Evolutionary conservation across 306 rosid species (phyloP).

Genomic region (Malus fusca): DNA sequence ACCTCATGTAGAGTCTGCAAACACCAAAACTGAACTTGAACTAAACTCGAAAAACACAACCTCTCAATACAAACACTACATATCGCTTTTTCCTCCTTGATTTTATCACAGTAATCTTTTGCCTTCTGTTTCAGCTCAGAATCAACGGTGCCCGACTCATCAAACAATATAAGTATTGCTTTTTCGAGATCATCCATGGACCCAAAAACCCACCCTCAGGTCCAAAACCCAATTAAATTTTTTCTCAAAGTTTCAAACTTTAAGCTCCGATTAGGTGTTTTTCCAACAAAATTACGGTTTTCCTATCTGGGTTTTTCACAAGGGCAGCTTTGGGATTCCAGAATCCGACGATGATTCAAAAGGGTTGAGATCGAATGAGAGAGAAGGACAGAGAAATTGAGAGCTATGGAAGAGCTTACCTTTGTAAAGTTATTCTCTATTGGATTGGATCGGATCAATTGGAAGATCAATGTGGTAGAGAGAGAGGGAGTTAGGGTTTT

Average conservation of each 20-base stretch:
- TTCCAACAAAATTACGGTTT: not conserved
- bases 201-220: slow-evolving; percentile 8
- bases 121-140: slow-evolving; percentile 63
- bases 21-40: slow-evolving; percentile 92
- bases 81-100: slow-evolving; percentile 56
- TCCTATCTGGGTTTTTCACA: slow-evolving; percentile 4
- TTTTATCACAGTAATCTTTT: slow-evolving; percentile 52
- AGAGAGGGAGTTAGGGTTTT: slow-evolving; percentile 13
- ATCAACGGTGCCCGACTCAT: slow-evolving; percentile 62
- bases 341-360: not conserved
- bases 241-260: slow-evolving; percentile 17
- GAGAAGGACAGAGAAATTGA: slow-evolving; percentile 3
- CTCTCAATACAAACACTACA: slow-evolving; percentile 70
- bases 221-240: slow-evolving; percentile 16
- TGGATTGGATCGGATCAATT: slow-evolving; percentile 23
- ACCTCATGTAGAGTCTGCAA: slow-evolving; percentile 78
- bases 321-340: not conserved
- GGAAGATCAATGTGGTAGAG: not conserved
- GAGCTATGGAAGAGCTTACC: slow-evolving; percentile 30
- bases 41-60: slow-evolving; percentile 55
- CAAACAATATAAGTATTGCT: slow-evolving; percentile 75
- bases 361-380: not conserved
- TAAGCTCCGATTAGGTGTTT: slow-evolving; percentile 7
- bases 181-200: slow-evolving; percentile 87
- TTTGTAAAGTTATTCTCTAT: not conserved